Conservation (phyloP, 768 basidiomycete genomes). For the Sutorius australiensis region DNA sequence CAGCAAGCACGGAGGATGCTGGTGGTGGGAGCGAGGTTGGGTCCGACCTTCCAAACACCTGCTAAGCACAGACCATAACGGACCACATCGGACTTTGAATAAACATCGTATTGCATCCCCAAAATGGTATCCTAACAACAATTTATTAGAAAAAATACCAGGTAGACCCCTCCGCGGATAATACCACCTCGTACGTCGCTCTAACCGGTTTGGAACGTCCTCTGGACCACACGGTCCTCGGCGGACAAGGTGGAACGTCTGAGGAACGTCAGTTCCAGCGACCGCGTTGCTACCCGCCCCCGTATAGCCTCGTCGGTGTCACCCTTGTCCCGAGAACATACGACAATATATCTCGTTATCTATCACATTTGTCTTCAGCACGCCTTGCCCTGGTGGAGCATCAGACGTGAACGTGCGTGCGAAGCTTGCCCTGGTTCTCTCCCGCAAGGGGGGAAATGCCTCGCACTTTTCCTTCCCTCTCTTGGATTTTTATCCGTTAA, state of each 20-base stretch:
- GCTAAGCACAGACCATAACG: slow-evolving; percentile 38
- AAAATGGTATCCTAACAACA: slow-evolving; percentile 9
- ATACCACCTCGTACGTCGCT: not conserved
- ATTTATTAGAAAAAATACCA: slow-evolving; percentile 23
- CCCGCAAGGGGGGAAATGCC: slow-evolving; percentile 9
- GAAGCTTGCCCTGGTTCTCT: slow-evolving; percentile 20
- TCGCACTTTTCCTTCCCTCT: slow-evolving; percentile 8
- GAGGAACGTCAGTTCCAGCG: not conserved
- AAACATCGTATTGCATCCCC: slow-evolving; percentile 17
- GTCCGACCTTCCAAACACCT: slow-evolving; percentile 40
- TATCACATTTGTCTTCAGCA: slow-evolving; percentile 1
- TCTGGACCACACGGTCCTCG: not conserved
- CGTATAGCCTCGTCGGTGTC: not conserved
- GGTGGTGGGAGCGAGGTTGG: slow-evolving; percentile 59
- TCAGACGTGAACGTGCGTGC: slow-evolving; percentile 24
- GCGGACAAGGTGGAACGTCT: not conserved
- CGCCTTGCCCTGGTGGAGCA: slow-evolving; percentile 21
- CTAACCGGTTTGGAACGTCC: not conserved
- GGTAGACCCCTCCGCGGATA: slow-evolving; percentile 11
- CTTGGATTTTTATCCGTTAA: slow-evolving; percentile 8
- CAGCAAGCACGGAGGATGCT: slow-evolving; percentile 38
- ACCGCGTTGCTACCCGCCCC: not conserved
- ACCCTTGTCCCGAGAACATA: not conserved
- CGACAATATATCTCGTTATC: not conserved
- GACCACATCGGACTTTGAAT: slow-evolving; percentile 34